Evolutionary conservation across 2,329 filamentous ascomycete genomes (phyloP), one percentile per base, ranked within the genome.

Genomic region (Epichloe amarillans): DNA sequence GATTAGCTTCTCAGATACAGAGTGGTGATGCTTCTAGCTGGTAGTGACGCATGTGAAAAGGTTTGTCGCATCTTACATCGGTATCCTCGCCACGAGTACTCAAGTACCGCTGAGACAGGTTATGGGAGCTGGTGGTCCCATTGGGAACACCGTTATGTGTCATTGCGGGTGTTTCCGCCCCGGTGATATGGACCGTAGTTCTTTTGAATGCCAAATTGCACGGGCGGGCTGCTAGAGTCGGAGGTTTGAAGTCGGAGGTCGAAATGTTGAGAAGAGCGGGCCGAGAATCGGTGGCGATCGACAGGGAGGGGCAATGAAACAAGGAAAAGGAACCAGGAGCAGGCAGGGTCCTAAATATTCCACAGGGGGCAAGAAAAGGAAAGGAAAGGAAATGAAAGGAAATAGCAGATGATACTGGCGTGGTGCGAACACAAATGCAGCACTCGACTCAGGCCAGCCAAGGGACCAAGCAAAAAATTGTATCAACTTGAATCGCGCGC

Each of bases 41-140:
- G 17, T 12, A 12, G 21, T 50, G 23, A 38, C 42, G 36, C 23
- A 43, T 15, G 50, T 10, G 41, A 21, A 45, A 44, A n/a, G 23
- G 1, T 35, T 19, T 40, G 21, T 38, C 23, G 17, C 38, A 50
- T 54, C 68, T 53, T 70, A 76, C 73, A 55, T 68, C 73, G 59
- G 64, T 65, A 59, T 76, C 73, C 41, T 72, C 72, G 52, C 74
- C 74, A 49, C 74, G 67, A 39, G 74, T 76, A 61, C 71, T 74
- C 55, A 76, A 60, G 57, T 76, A 76, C 49, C 69, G 66, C 61
- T 76, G 73, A 51, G 72, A 73, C 55, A 62, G 61, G 50, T 68
- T 70, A 56, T 72, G 71, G 44, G 66, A 66, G 57, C 53, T 57
- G 44, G 60, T 55, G 37, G 64, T 58, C 46, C 62, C 60, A 59